Conservation (phyloP, 345 rosid species). For the Populus alba region DNA sequence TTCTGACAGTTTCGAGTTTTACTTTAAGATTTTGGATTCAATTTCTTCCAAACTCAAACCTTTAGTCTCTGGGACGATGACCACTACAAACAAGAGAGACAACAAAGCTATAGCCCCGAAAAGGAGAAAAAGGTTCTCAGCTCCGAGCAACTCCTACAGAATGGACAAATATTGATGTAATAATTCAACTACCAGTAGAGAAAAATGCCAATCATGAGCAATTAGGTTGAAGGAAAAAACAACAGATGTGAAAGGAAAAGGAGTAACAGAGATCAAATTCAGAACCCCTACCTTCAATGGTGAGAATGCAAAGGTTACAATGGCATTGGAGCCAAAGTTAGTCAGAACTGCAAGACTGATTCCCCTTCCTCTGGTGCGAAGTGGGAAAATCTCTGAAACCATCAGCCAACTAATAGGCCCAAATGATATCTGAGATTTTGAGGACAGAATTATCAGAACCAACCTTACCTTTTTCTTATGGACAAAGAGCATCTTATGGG, state of each 20-base stretch:
- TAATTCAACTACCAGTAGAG: constrained; percentile 1
- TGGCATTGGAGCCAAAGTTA: constrained; percentile 35
- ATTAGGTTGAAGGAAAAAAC: neutral
- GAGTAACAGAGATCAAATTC: neutral
- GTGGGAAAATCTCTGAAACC: constrained; percentile 36
- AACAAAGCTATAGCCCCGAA: constrained; percentile 75
- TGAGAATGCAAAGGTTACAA: constrained; percentile 35
- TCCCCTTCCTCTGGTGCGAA: constrained; percentile 34
- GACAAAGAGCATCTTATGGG: neutral
- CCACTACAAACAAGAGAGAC: constrained; percentile 53
- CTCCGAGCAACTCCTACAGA: constrained; percentile 81
- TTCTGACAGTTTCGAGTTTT: neutral
- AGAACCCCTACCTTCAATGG: constrained; percentile 26
- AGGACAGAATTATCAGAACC: constrained; percentile 14
- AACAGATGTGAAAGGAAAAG: neutral
- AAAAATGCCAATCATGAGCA: neutral
- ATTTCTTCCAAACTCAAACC: constrained; percentile 96
- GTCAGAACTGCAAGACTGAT: constrained; percentile 39
- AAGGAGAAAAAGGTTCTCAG: constrained; percentile 80
- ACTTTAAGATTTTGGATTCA: constrained; percentile 77
- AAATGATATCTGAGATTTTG: constrained; percentile 24
- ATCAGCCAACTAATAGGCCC: constrained; percentile 42
- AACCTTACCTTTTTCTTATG: neutral
- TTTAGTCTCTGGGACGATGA: constrained; percentile 86
- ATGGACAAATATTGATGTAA: constrained; percentile 10